Conservation (phyloP, 129 eudicot genomes). For the sunflower (Helianthus annuus) region DNA sequence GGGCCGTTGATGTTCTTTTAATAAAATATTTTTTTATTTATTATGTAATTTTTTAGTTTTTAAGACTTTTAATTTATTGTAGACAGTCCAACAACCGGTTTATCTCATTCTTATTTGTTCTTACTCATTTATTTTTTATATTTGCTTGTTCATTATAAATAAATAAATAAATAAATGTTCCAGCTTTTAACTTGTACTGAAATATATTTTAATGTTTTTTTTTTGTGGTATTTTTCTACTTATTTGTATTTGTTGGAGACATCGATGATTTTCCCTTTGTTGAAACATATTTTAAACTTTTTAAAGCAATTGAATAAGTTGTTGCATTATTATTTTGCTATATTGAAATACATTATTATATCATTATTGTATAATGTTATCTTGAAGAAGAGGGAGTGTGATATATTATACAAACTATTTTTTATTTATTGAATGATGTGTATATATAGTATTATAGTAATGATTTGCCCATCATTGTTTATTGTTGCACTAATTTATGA, state of each 20-base stretch:
- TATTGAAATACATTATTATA: no score
- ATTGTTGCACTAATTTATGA: no score
- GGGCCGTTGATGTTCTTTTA: conserved; percentile 34
- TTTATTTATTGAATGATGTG: no score
- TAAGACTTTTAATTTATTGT: background rate
- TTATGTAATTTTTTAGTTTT: background rate
- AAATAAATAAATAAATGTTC: background rate
- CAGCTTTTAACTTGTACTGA: background rate
- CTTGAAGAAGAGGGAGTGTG: no score
- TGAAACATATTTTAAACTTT: background rate
- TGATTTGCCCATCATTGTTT: no score
- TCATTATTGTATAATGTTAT: no score
- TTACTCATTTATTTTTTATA: background rate
- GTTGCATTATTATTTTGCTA: background rate
- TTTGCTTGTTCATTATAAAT: background rate
- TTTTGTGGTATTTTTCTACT: background rate
- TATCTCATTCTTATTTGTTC: conserved; percentile 30
- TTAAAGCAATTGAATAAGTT: background rate
- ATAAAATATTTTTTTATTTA: background rate
- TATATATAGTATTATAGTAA: no score
- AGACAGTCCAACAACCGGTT: conserved; percentile 36
- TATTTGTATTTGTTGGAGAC: no score
- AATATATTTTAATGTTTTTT: background rate
- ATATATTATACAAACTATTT: no score
- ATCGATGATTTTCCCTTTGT: no score